Conservation (phyloP, 495 filamentous ascomycete species). For the Rusavskia elegans region DNA sequence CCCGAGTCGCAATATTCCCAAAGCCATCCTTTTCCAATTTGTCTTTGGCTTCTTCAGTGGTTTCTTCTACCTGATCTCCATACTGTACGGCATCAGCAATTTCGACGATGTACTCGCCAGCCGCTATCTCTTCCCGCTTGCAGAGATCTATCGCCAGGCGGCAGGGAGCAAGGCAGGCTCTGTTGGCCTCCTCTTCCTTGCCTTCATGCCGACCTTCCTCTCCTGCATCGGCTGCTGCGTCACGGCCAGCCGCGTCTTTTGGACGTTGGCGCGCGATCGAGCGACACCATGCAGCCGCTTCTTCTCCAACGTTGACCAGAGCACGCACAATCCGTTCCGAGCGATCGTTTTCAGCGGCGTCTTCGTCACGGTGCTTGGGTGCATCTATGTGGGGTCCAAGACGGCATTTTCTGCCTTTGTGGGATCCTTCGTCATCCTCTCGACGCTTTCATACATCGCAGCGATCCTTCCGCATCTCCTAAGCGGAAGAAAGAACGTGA, state of each 20-base stretch:
- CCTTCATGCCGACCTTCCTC: constrained; percentile 42
- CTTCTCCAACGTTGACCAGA: constrained; percentile 21
- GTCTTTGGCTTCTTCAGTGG: constrained; percentile 32
- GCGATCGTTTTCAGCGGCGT: constrained; percentile 19
- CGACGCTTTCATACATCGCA: constrained; percentile 53
- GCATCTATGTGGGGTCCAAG: constrained; percentile 50
- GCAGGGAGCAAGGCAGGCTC: constrained; percentile 49
- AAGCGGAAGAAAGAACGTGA: constrained; percentile 43
- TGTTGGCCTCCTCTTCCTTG: constrained; percentile 43
- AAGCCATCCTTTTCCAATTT: constrained; percentile 34
- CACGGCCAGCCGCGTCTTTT: constrained; percentile 57
- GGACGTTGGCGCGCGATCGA: constrained; percentile 62
- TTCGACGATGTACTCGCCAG: constrained; percentile 21
- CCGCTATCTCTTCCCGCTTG: constrained; percentile 51
- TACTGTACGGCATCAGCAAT: constrained; percentile 36
- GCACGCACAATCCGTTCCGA: constrained; percentile 7
- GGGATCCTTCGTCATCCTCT: constrained; percentile 58
- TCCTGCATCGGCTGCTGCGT: constrained; percentile 46
- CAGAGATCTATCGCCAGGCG: constrained; percentile 65
- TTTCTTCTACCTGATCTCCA: constrained; percentile 32
- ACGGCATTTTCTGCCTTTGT: constrained; percentile 60
- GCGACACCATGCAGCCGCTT: constrained; percentile 23
- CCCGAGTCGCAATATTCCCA: constrained; percentile 32
- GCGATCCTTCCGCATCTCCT: constrained; percentile 56
- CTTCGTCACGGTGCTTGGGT: constrained; percentile 46